Base-by-base conservation (phyloP, 1,284 basidiomycete species). In the Rhizoctonia solani region DNA sequence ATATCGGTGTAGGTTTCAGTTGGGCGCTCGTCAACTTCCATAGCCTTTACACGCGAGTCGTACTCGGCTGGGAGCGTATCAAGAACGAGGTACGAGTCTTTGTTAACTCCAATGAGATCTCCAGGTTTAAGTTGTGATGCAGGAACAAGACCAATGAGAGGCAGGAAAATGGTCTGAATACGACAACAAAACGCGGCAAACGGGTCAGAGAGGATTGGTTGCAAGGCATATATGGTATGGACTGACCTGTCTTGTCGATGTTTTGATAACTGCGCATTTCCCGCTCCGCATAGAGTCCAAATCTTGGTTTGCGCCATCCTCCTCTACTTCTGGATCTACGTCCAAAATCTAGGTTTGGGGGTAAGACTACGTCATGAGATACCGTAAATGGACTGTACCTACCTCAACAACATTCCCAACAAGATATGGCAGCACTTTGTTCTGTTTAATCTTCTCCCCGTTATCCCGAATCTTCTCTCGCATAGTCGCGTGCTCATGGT, bases 231-330 rank as follows among this genome's bases (percentile, higher is more conserved):
- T 52, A n/a, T 50, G 59, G 52, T 6, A 19, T 4, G 19, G 42
- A 71, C 77, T 68, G 58, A 80, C 79, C 72, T 95, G 93, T 69
- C 97, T 88, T 4, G 96, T 99, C 0, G 93, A 95, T 1, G 96
- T 99, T 81, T 98, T 99, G 82, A 99, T 95, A 59, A 98, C 96
- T 4, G 96, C 97, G 74, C 94, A 98, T 82, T 98, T 98, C 47
- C 95, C 93, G 79, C 94, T 95, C 72, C 94, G 90, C 82, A 93
- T 91, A 19, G 92, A 92, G 76, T 98, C 93, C 63, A 96, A 81
- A 77, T 98, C 96, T 73, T 93, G 90, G 73, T 93, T 92, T 19
- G 95, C 94, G 53, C 95, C 95, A 69, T 95, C 92, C 74, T 96
- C 93, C 77, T 95, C 90, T 65, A 86, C 88, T 76, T 95, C 92